Evolutionary conservation across 495 filamentous ascomycete genomes (phyloP).

Genomic region (Melanomma pulvis-pyrius): DNA sequence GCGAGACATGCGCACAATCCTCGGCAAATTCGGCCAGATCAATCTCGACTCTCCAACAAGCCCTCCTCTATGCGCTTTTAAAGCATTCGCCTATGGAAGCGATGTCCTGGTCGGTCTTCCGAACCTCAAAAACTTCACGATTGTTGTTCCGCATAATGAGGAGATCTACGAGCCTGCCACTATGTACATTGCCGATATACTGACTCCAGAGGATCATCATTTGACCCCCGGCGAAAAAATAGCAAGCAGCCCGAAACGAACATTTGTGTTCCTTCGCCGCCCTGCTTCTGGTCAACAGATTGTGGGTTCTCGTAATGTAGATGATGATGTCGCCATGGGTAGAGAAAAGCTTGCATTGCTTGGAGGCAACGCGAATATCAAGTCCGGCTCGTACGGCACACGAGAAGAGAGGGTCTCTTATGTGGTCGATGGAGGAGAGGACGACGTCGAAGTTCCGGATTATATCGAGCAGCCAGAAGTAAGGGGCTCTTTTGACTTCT

Average conservation of each 20-base stretch:
- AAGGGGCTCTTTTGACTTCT: not conserved
- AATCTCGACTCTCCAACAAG: not conserved
- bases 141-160: not conserved
- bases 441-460: not conserved
- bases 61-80: not conserved
- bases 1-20: not conserved
- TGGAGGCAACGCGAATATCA: not conserved
- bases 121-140: not conserved
- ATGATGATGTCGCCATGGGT: constrained; percentile 10
- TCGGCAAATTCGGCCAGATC: not conserved
- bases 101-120: not conserved
- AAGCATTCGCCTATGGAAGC: not conserved
- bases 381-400: not conserved
- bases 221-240: not conserved
- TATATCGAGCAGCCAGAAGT: not conserved
- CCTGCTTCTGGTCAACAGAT: not conserved
- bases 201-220: not conserved
- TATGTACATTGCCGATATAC: not conserved
- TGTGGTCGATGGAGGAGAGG: constrained; percentile 12
- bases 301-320: not conserved
- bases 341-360: not conserved
- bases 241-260: not conserved
- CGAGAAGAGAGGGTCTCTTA: not conserved
- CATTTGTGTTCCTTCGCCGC: not conserved
- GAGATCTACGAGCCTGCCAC: not conserved